A percentile compares a stretch with the other conserved stretches of the same genome.
Conservation (phyloP, 176 grass and related monocot genomes). For the Poa annua region DNA sequence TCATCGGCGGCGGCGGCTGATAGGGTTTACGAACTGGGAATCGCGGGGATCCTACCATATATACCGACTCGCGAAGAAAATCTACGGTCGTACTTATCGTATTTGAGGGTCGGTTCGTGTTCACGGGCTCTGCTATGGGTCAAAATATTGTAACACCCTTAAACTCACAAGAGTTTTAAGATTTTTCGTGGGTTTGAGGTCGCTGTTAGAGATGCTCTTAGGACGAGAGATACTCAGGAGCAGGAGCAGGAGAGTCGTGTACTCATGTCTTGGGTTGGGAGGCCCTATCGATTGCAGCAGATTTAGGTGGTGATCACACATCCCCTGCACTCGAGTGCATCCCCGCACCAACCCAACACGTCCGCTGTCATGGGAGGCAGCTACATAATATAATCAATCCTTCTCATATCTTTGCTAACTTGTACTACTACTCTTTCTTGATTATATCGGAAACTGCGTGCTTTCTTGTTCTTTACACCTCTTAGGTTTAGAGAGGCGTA, state of each 20-base stretch:
- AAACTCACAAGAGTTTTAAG: too few relatives aligned
- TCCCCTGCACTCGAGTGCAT: constrained; percentile 46
- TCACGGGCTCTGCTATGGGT: too few relatives aligned
- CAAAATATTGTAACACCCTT: too few relatives aligned
- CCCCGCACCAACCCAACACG: constrained; percentile 56
- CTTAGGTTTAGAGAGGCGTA: neutral
- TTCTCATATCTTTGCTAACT: neutral
- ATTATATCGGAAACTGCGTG: neutral
- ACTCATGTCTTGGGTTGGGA: neutral
- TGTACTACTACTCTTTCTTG: neutral
- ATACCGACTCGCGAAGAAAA: too few relatives aligned
- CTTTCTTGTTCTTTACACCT: neutral
- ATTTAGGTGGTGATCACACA: constrained; percentile 30
- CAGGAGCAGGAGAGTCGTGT: neutral
- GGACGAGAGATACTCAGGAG: neutral
- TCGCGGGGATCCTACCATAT: too few relatives aligned
- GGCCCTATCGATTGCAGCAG: neutral
- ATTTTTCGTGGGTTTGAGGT: too few relatives aligned
- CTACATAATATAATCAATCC: neutral
- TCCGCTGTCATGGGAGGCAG: constrained; percentile 29
- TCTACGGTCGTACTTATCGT: too few relatives aligned
- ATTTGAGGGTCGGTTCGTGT: too few relatives aligned
- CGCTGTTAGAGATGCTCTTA: too few relatives aligned
- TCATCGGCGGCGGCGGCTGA: too few relatives aligned
- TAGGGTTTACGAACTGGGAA: too few relatives aligned